Conservation (phyloP, 441 rosid species). For the Pelargonium australe region DNA sequence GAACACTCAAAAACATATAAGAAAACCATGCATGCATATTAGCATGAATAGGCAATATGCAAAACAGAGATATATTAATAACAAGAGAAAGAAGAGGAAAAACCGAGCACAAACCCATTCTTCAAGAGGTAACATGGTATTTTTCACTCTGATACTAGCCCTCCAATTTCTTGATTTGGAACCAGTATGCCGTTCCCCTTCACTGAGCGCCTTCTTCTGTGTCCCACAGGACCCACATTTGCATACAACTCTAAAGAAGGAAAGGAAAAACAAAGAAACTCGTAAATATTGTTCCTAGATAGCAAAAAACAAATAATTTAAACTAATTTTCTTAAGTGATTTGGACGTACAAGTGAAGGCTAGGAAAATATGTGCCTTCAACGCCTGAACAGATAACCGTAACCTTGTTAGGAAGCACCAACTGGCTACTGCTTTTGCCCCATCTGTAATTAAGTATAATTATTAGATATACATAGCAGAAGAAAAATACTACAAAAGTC, state of each 20-base stretch:
- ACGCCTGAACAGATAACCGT: constrained; percentile 78
- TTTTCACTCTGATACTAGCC: constrained; percentile 77
- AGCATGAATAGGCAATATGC: too few species aligned
- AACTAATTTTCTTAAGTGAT: constrained; percentile 2
- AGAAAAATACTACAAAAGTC: constrained; percentile 12
- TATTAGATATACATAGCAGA: constrained; percentile 15
- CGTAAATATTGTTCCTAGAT: neutral
- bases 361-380: constrained; percentile 90
- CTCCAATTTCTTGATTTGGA: constrained; percentile 84
- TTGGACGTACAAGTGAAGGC: constrained; percentile 84
- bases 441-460: constrained; percentile 33
- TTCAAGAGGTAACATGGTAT: constrained; percentile 79
- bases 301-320: neutral
- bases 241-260: constrained; percentile 28
- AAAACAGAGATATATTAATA: too few species aligned
- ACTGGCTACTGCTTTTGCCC: constrained; percentile 42
- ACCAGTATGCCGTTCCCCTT: constrained; percentile 96
- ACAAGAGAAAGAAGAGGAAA: too few species aligned
- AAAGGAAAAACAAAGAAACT: neutral
- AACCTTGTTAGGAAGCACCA: constrained; percentile 70
- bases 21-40: neutral
- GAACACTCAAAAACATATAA: neutral
- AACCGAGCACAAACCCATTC: constrained; percentile 73
- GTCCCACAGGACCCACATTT: constrained; percentile 88
- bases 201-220: constrained; percentile 82